These are phyloP conservation scores for Diaporthe sp. DNA, from an alignment of 2,329 filamentous ascomycete species.

Conservation along the genomic window DNA sequence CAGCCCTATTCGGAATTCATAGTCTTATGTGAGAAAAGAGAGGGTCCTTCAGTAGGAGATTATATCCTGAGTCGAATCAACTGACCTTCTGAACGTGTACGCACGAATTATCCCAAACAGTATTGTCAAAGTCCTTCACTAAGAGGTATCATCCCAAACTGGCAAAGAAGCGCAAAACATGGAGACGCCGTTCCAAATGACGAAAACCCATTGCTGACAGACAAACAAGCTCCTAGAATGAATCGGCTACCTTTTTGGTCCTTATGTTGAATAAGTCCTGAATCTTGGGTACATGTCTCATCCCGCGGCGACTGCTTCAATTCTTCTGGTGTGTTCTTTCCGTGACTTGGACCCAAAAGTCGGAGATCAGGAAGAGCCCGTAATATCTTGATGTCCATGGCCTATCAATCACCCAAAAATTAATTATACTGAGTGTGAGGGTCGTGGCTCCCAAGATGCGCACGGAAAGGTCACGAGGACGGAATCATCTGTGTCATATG, in stretches of 20 bases:
- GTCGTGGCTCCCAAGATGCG: background rate
- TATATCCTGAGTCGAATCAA: background rate
- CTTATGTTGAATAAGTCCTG: constrained; percentile 19
- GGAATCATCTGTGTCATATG: background rate
- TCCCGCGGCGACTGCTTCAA: background rate
- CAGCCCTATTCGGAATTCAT: background rate
- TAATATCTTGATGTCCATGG: background rate
- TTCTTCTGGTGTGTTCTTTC: background rate
- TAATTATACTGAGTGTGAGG: background rate
- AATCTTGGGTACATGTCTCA: no score
- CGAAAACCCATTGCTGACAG: background rate
- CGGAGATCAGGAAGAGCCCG: background rate
- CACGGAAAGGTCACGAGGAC: background rate
- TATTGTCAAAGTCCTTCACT: no score
- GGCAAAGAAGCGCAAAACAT: no score
- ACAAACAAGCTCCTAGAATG: background rate
- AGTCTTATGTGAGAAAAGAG: background rate
- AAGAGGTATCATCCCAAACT: no score
- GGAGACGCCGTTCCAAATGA: no score
- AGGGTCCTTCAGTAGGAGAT: background rate
- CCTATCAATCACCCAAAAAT: background rate
- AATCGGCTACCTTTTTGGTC: background rate
- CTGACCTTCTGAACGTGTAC: background rate
- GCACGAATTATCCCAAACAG: no score
- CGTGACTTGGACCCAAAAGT: constrained; percentile 13